Evolutionary conservation across 2,329 filamentous ascomycete genomes (phyloP).

Genomic region (Amylocarpus encephaloides): DNA sequence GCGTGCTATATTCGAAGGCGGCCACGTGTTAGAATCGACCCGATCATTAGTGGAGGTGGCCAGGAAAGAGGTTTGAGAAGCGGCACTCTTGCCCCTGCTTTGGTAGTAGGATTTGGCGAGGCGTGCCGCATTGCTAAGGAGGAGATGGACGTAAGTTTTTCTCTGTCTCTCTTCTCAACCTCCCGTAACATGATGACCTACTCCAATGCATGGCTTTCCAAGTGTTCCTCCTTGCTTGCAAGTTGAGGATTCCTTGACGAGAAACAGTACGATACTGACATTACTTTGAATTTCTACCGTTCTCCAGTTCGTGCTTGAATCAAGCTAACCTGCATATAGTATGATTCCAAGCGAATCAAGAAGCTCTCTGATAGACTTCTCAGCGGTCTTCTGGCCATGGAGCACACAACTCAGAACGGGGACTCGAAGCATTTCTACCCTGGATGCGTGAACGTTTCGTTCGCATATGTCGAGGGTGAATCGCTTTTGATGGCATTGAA

Average conservation of each 20-base stretch:
- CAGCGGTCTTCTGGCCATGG: slow-evolving; percentile 76
- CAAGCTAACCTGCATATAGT: slow-evolving; percentile 49
- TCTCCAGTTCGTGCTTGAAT: slow-evolving; percentile 22
- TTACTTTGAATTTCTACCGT: not conserved
- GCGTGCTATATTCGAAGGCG: slow-evolving; percentile 92
- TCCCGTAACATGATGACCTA: slow-evolving; percentile 63
- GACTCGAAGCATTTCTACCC: slow-evolving; percentile 80
- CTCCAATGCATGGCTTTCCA: slow-evolving; percentile 86
- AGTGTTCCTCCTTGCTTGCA: slow-evolving; percentile 47
- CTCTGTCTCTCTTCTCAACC: slow-evolving; percentile 10
- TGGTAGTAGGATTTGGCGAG: slow-evolving; percentile 91
- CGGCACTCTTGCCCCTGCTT: slow-evolving; percentile 82
- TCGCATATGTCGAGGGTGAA: slow-evolving; percentile 96
- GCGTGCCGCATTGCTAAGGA: slow-evolving; percentile 86
- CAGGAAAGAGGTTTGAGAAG: slow-evolving; percentile 93
- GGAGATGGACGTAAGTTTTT: slow-evolving; percentile 73
- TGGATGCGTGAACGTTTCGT: slow-evolving; percentile 96
- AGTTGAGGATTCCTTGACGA: slow-evolving; percentile 33
- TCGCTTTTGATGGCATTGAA: slow-evolving; percentile 97
- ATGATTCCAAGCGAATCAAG: slow-evolving; percentile 82
- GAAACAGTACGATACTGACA: slow-evolving; percentile 30
- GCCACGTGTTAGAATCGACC: slow-evolving; percentile 88
- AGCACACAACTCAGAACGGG: slow-evolving; percentile 89
- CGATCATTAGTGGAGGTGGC: slow-evolving; percentile 91
- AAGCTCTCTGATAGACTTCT: slow-evolving; percentile 76